Percentiles rank a stretch among this genome's conserved stretches.
Conservation (phyloP, 306 rosid genomes). For the Cucurbita pepo region DNA sequence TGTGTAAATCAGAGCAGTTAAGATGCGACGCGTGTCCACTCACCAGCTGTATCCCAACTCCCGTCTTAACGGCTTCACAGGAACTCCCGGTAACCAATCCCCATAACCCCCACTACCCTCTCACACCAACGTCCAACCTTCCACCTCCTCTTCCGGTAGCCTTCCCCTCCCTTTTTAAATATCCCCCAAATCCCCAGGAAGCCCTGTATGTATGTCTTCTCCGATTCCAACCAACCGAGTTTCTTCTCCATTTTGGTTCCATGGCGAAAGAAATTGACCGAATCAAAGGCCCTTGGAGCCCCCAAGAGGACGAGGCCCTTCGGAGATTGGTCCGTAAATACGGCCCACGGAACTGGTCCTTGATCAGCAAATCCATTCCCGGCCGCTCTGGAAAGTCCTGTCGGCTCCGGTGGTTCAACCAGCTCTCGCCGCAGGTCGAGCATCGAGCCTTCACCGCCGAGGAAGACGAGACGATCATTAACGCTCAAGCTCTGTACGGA, state of each 20-base stretch:
- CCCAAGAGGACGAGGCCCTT: slow-evolving; percentile 70
- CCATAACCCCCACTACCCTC: not conserved
- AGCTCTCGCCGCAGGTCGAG: slow-evolving; percentile 89
- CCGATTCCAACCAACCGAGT: not conserved
- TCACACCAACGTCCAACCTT: not conserved
- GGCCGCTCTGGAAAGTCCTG: slow-evolving; percentile 94
- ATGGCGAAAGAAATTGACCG: slow-evolving; percentile 54
- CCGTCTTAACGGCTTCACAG: not conserved
- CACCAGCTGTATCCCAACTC: slow-evolving; percentile 3
- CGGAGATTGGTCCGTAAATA: slow-evolving; percentile 59
- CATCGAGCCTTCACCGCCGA: slow-evolving; percentile 66
- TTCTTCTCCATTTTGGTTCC: not conserved
- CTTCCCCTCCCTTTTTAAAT: not conserved
- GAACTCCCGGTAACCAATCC: slow-evolving; percentile 1
- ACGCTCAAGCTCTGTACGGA: slow-evolving; percentile 83
- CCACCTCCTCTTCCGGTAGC: slow-evolving; percentile 1
- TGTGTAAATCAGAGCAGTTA: slow-evolving; percentile 4
- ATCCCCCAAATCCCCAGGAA: not conserved
- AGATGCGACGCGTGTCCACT: not conserved
- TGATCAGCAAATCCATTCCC: slow-evolving; percentile 67
- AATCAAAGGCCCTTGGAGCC: slow-evolving; percentile 95
- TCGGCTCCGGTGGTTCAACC: slow-evolving; percentile 90
- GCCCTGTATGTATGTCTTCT: not conserved
- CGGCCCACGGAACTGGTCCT: slow-evolving; percentile 83
- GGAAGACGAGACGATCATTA: slow-evolving; percentile 77